These are phyloP conservation scores for Postia placenta DNA, from an alignment of 768 basidiomycete species.

Conservation along the genomic window DNA sequence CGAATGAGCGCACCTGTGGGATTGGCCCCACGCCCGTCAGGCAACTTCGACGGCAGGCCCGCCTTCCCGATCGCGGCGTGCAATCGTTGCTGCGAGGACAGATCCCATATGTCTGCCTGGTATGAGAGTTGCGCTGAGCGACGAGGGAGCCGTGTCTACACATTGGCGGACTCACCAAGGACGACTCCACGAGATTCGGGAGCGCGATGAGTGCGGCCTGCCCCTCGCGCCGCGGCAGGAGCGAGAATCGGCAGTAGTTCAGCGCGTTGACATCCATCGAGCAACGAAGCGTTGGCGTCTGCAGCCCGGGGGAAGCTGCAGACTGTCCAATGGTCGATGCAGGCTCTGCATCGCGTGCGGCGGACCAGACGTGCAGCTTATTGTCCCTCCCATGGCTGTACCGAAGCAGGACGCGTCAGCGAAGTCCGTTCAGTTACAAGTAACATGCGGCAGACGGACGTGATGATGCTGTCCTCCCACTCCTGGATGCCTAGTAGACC, in stretches of 20 bases:
- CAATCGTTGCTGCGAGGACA: conserved; percentile 62
- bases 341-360: conserved; percentile 33
- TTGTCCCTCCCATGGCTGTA: conserved; percentile 81
- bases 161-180: conserved; percentile 43
- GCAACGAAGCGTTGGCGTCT: conserved; percentile 47
- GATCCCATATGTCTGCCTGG: conserved; percentile 83
- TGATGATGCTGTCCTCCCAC: conserved; percentile 60
- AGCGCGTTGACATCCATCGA: conserved; percentile 89
- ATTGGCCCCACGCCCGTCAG: conserved; percentile 43
- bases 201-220: conserved; percentile 53
- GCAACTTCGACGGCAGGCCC: conserved; percentile 22
- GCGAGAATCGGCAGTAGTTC: conserved; percentile 88
- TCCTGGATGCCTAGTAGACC: conserved; percentile 77
- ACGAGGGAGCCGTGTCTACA: background rate
- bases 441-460: conserved; percentile 57
- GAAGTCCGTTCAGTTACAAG: background rate
- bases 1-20: conserved; percentile 52
- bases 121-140: background rate
- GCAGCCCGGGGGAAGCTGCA: conserved; percentile 44
- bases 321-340: conserved; percentile 43
- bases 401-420: conserved; percentile 1
- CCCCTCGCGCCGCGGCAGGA: conserved; percentile 34
- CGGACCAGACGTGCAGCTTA: conserved; percentile 71
- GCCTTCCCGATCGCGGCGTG: conserved; percentile 82
- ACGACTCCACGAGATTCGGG: conserved; percentile 86